Conservation (phyloP, 192 early-diverging fungal genomes). For the Coemansia sp. region DNA sequence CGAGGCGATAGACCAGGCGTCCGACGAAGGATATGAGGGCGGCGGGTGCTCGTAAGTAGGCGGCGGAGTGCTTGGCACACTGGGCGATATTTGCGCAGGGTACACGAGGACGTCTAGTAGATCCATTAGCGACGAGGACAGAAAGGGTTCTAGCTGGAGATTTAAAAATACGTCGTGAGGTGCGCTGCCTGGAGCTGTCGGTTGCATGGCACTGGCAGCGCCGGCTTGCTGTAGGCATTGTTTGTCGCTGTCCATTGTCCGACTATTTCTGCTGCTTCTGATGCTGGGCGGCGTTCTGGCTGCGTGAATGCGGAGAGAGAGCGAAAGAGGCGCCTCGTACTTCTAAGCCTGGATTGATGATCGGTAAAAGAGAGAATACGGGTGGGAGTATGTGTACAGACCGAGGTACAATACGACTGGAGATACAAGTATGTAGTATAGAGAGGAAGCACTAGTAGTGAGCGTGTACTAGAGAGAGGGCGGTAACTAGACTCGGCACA, state of each 20-base stretch:
- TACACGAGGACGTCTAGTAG: constrained; percentile 42
- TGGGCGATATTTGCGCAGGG: constrained; percentile 34
- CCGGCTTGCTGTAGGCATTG: constrained; percentile 29
- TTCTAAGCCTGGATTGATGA: neutral
- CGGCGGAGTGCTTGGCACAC: constrained; percentile 52
- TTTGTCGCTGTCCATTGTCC: constrained; percentile 44
- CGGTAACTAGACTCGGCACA: constrained; percentile 1
- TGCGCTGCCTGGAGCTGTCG: constrained; percentile 23
- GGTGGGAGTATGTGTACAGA: neutral
- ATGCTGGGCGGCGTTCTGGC: neutral
- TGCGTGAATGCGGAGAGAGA: constrained; percentile 7
- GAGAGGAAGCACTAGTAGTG: neutral
- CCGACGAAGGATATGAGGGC: constrained; percentile 45
- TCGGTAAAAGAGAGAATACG: constrained; percentile 1
- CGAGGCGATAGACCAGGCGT: constrained; percentile 26
- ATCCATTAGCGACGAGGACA: constrained; percentile 53
- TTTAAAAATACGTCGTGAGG: constrained; percentile 45
- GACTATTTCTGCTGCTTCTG: neutral
- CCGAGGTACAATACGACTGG: neutral
- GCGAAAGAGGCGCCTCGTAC: neutral
- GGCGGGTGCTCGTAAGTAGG: constrained; percentile 53
- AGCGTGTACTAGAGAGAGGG: neutral
- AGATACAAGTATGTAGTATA: neutral
- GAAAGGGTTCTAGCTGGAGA: constrained; percentile 47
- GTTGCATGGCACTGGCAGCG: constrained; percentile 27